Percentiles rank a stretch among this genome's conserved stretches.
Conservation (phyloP, 2,329 filamentous ascomycete genomes). For the Claviceps spartinae region DNA sequence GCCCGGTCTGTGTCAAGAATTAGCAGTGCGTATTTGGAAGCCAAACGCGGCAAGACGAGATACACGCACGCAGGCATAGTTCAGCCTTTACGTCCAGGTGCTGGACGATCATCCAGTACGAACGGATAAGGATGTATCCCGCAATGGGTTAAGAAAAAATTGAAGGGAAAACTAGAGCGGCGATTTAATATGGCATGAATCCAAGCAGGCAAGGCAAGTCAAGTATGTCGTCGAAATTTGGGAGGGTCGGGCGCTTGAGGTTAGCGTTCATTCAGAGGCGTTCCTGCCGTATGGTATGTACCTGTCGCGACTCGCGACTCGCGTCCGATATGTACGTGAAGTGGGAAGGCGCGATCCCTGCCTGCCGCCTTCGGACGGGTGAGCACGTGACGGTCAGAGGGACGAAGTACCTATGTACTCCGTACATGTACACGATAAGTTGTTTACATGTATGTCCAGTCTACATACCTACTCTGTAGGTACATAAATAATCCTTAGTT, state of each 20-base stretch:
- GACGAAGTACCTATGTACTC: not conserved
- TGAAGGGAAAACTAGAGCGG: not conserved
- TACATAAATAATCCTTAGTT: no score
- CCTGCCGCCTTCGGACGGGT: constrained; percentile 4
- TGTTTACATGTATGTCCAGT: not conserved
- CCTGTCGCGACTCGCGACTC: not conserved
- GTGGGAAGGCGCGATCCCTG: constrained; percentile 3
- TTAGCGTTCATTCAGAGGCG: not conserved
- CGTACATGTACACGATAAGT: not conserved
- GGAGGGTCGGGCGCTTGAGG: not conserved
- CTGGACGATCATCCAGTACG: not conserved
- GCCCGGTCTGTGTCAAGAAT: constrained; percentile 40
- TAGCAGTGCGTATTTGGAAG: constrained; percentile 5
- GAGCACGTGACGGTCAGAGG: constrained; percentile 6
- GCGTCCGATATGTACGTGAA: not conserved
- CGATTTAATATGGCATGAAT: not conserved
- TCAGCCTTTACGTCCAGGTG: constrained; percentile 1
- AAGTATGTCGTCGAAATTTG: not conserved
- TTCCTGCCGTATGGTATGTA: not conserved
- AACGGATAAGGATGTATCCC: not conserved
- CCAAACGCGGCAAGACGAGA: constrained; percentile 5
- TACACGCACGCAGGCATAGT: constrained; percentile 31
- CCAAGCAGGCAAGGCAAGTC: not conserved
- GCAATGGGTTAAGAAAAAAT: no score
- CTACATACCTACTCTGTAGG: no score